Evolutionary conservation across 345 rosid genomes (phyloP).

Genomic region (Odontarrhena argentea): DNA sequence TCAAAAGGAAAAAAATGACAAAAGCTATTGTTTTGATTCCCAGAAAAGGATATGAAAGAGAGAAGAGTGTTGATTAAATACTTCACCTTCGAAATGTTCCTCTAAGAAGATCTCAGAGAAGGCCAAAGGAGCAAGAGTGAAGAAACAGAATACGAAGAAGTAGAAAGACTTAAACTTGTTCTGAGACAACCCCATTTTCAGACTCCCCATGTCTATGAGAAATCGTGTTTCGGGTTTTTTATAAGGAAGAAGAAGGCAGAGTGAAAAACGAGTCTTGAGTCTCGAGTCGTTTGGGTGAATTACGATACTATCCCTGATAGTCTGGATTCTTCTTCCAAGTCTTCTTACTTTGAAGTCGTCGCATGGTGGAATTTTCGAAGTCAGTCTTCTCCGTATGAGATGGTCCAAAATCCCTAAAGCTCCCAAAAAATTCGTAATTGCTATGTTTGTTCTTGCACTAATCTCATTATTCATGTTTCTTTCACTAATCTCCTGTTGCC

Average conservation of each 20-base stretch:
- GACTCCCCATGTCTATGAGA: background rate
- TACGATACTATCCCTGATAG: constrained; percentile 27
- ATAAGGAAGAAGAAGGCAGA: constrained; percentile 17
- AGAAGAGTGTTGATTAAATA: background rate
- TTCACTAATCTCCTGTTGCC: too few relatives aligned
- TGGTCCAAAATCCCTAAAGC: constrained; percentile 7
- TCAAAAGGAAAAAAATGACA: background rate
- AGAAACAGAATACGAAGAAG: constrained; percentile 32
- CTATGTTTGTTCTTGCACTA: constrained; percentile 19
- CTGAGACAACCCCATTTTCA: constrained; percentile 29
- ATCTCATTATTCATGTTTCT: too few relatives aligned
- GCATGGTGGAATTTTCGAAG: constrained; percentile 35
- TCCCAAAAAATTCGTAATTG: constrained; percentile 3
- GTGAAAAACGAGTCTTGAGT: constrained; percentile 13
- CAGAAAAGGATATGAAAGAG: background rate
- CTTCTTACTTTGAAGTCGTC: constrained; percentile 29
- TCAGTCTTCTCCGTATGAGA: constrained; percentile 20
- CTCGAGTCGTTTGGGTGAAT: constrained; percentile 9
- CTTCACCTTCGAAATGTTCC: constrained; percentile 57
- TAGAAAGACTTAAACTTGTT: constrained; percentile 17
- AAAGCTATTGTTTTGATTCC: background rate
- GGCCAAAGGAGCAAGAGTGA: constrained; percentile 37
- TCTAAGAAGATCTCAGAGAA: constrained; percentile 56
- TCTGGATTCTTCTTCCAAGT: constrained; percentile 13
- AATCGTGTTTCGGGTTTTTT: background rate